Evolutionary conservation across 306 rosid genomes (phyloP).

Genomic region (Cicer pinnatifidum): DNA sequence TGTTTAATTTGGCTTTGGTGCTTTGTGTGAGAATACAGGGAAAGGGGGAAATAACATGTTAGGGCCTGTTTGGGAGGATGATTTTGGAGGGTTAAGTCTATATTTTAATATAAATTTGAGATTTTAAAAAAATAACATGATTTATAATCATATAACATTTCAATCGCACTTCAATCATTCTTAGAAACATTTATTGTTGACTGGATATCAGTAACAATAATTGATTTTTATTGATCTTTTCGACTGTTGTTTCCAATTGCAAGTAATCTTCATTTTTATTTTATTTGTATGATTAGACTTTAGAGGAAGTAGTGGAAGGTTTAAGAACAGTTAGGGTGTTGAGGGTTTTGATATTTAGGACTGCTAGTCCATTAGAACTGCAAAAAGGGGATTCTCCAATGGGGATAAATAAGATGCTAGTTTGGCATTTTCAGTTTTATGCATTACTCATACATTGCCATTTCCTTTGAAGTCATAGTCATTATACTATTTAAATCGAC

Average conservation of each 20-base stretch:
- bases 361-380: not conserved
- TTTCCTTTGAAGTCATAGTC: conserved; percentile 13
- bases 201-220: conserved; percentile 19
- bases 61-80: not conserved
- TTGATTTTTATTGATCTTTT: conserved; percentile 16
- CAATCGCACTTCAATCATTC: no score
- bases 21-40: conserved; percentile 10
- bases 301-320: conserved; percentile 19
- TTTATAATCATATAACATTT: no score
- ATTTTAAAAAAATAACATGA: no score
- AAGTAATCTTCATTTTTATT: conserved; percentile 7
- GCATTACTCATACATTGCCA: not conserved
- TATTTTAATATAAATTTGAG: no score
- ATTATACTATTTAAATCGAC: conserved; percentile 10
- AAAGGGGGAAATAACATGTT: conserved; percentile 9
- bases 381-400: not conserved
- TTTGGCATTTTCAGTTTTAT: conserved; percentile 30
- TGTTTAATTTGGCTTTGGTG: conserved; percentile 8
- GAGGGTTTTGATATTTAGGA: not conserved
- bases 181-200: not conserved
- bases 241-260: conserved; percentile 15
- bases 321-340: not conserved
- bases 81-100: no score
- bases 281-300: not conserved
- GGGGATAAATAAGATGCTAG: conserved; percentile 15